phyloP scores from a whole-genome alignment of 495 filamentous ascomycete genomes.

The Neurospora cerealis region DNA sequence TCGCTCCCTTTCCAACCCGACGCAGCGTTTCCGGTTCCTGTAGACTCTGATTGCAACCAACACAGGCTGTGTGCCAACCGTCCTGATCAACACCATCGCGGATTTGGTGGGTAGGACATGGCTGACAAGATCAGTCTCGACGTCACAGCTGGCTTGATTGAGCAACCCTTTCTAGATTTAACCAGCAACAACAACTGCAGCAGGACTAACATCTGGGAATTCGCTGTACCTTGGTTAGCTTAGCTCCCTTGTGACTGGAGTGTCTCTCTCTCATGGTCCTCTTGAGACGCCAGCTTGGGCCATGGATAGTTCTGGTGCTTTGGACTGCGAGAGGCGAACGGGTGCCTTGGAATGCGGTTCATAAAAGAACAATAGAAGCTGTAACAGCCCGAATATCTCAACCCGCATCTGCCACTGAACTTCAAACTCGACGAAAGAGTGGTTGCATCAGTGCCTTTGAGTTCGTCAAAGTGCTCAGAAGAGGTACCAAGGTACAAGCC shows the following conservation, averaged over 20 bases:
- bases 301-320: not conserved
- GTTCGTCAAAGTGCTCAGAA: not conserved
- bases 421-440: not conserved
- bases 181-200: not conserved
- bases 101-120: not conserved
- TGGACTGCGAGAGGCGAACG: not conserved
- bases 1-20: not conserved
- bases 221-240: not conserved
- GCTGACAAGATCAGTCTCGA: not conserved
- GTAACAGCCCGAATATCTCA: not conserved
- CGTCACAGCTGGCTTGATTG: slow-evolving; percentile 7
- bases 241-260: not conserved
- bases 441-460: not conserved
- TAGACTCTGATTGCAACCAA: not conserved
- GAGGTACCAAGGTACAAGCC: not conserved
- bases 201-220: not conserved
- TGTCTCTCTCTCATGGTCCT: not conserved
- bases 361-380: not conserved
- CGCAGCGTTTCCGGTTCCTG: not conserved
- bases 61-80: not conserved
- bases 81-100: not conserved
- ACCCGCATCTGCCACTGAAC: not conserved
- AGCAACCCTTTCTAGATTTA: not conserved
- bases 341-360: not conserved
- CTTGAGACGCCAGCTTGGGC: not conserved